These are phyloP conservation scores for Saccharomyces jurei DNA, from an alignment of 805 yeast species.

Conservation along the genomic window DNA sequence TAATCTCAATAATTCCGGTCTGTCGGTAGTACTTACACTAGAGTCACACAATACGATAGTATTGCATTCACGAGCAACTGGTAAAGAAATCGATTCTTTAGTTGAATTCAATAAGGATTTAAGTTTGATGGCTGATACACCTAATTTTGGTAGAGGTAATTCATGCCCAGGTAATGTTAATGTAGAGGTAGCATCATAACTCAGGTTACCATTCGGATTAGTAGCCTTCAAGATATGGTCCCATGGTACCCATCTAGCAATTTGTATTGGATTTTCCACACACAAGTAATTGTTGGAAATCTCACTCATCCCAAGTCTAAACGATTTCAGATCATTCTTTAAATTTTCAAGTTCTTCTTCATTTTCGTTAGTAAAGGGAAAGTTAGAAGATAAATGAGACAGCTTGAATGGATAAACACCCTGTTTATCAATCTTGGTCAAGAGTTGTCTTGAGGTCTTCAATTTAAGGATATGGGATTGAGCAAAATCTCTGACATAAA, in stretches of 20 bases:
- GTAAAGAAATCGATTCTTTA: slow-evolving; percentile 39
- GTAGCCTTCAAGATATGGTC: slow-evolving; percentile 52
- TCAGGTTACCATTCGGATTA: slow-evolving; percentile 59
- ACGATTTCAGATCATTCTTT: slow-evolving; percentile 48
- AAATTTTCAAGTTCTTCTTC: slow-evolving; percentile 35
- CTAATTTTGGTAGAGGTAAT: slow-evolving; percentile 66
- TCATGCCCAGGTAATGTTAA: slow-evolving; percentile 60
- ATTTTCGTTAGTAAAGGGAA: slow-evolving; percentile 43
- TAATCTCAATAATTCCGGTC: slow-evolving; percentile 60
- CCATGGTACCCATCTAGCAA: slow-evolving; percentile 68
- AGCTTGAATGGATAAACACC: slow-evolving; percentile 92
- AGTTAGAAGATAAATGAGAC: slow-evolving; percentile 53
- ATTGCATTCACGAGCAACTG: slow-evolving; percentile 69
- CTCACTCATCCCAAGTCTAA: slow-evolving; percentile 73
- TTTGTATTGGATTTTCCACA: slow-evolving; percentile 62
- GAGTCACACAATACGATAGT: slow-evolving; percentile 58
- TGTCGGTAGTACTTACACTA: slow-evolving; percentile 33
- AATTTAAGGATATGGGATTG: slow-evolving; percentile 68
- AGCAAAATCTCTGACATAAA: slow-evolving; percentile 82
- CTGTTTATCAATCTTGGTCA: slow-evolving; percentile 61
- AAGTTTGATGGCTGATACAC: slow-evolving; percentile 60
- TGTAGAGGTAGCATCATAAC: slow-evolving; percentile 55
- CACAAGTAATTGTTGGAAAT: slow-evolving; percentile 71
- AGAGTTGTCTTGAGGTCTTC: slow-evolving; percentile 61
- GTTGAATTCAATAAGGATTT: slow-evolving; percentile 48